Conservation (phyloP, 192 early-diverging fungal species). For the Radiomyces spectabilis region DNA sequence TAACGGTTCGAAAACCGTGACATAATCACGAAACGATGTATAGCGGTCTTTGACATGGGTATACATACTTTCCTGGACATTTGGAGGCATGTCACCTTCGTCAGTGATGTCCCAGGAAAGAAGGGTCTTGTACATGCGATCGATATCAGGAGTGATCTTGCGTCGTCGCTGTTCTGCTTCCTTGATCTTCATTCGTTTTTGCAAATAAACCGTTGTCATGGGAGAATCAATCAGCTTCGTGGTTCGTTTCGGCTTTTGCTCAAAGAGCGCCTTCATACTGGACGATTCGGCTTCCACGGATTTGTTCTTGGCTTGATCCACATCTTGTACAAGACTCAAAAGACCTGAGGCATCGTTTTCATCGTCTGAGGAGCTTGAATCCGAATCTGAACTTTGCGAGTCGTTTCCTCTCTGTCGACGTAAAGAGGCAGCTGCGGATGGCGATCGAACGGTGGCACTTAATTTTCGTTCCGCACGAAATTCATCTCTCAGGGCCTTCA, state of each 20-base stretch:
- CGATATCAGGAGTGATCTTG: constrained; percentile 45
- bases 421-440: neutral
- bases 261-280: constrained; percentile 23
- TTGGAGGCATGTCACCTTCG: constrained; percentile 49
- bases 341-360: constrained; percentile 24
- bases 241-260: constrained; percentile 24
- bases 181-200: constrained; percentile 7
- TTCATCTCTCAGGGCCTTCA: constrained; percentile 9
- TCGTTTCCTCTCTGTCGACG: neutral
- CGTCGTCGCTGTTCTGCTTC: constrained; percentile 36
- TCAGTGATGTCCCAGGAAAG: constrained; percentile 53
- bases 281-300: constrained; percentile 16
- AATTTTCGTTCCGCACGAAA: constrained; percentile 19
- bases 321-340: constrained; percentile 13
- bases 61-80: constrained; percentile 17
- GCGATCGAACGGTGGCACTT: constrained; percentile 11
- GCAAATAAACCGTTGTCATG: constrained; percentile 1
- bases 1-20: constrained; percentile 67
- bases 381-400: neutral
- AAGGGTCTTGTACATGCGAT: constrained; percentile 46
- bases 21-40: constrained; percentile 49
- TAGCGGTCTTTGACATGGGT: constrained; percentile 54
- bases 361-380: neutral
- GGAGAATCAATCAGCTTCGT: constrained; percentile 37
- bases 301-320: neutral